Evolutionary conservation across 2,329 filamentous ascomycete species (phyloP).

Genomic region (Verticillium klebahnii): DNA sequence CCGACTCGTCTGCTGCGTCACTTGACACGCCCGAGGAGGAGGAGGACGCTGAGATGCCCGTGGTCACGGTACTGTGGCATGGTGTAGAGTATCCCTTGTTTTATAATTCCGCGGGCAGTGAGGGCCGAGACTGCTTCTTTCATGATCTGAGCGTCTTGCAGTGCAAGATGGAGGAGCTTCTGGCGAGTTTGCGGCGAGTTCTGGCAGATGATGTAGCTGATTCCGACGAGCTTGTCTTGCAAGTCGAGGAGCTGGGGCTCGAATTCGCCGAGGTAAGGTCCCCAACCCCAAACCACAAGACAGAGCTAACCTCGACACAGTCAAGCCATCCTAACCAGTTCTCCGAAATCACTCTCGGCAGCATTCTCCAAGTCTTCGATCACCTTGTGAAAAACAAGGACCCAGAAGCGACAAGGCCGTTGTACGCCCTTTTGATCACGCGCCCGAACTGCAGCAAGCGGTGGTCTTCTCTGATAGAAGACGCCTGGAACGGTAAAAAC

Average conservation of each 20-base stretch:
- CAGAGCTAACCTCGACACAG: conserved; percentile 24
- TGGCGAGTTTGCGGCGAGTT: conserved; percentile 40
- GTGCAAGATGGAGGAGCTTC: conserved; percentile 36
- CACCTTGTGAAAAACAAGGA: conserved; percentile 39
- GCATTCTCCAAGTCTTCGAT: conserved; percentile 38
- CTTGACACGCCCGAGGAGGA: conserved; percentile 4
- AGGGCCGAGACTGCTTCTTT: conserved; percentile 39
- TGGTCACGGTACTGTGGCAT: conserved; percentile 37
- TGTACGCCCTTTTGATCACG: conserved; percentile 39
- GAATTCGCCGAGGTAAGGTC: conserved; percentile 46
- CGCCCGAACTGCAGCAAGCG: conserved; percentile 33
- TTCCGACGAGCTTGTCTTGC: conserved; percentile 45
- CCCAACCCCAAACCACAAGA: not conserved
- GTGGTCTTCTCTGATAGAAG: conserved; percentile 34
- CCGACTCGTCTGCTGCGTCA: conserved; percentile 8
- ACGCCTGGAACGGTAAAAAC: conserved; percentile 34
- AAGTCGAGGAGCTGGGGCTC: conserved; percentile 46
- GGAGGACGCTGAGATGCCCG: conserved; percentile 21
- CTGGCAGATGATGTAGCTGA: conserved; percentile 38
- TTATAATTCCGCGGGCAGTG: conserved; percentile 17
- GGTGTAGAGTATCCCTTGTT: conserved; percentile 39
- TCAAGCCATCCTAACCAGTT: conserved; percentile 28
- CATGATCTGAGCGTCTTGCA: conserved; percentile 35
- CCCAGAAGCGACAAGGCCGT: conserved; percentile 27
- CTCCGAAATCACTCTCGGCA: conserved; percentile 30